These are phyloP conservation scores for Brettanomyces naardenensis DNA, from an alignment of 805 yeast species.

Conservation along the genomic window DNA sequence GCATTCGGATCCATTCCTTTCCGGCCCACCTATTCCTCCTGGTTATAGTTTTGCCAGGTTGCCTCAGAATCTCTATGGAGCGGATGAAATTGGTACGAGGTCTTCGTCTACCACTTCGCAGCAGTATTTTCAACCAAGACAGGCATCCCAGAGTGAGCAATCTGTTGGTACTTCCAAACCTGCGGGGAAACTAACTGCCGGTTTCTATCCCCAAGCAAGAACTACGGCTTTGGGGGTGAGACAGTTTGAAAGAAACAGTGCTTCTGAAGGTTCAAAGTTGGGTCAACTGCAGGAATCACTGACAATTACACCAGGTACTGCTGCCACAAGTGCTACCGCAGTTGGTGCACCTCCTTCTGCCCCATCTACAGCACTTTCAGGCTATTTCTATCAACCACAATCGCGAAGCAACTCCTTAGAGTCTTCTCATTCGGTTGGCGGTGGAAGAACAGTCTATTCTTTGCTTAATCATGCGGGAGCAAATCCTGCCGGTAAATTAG, in stretches of 20 bases:
- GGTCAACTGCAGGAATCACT: background rate
- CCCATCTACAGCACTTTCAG: background rate
- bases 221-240: background rate
- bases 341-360: background rate
- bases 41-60: too few relatives aligned
- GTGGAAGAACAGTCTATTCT: constrained; percentile 15
- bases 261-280: background rate
- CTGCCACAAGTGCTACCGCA: background rate
- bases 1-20: too few relatives aligned
- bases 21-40: too few relatives aligned
- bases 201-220: background rate
- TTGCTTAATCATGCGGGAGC: constrained; percentile 11
- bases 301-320: background rate
- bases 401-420: constrained; percentile 11
- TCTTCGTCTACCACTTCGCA: constrained; percentile 7
- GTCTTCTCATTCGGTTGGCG: constrained; percentile 6
- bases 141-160: background rate
- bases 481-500: background rate
- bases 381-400: constrained; percentile 2
- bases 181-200: background rate
- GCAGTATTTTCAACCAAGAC: background rate
- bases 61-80: background rate
- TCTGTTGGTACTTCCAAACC: background rate
- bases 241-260: background rate
- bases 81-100: constrained; percentile 2